Percentiles rank a stretch among this genome's conserved stretches.
phyloP scores from a whole-genome alignment of 257 asterid species.

The Solanum etuberosum region DNA sequence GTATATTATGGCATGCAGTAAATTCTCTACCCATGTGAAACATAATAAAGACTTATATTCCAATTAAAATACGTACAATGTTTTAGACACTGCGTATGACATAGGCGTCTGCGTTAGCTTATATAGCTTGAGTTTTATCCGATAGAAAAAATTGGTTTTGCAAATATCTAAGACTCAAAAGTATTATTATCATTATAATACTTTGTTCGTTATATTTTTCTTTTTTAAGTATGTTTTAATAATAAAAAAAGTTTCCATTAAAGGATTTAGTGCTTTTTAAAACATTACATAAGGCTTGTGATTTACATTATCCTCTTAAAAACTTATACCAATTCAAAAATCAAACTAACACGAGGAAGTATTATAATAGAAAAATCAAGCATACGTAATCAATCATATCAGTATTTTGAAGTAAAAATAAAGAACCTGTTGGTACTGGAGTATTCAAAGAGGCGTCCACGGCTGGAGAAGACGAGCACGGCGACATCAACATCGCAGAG shows the following conservation, averaged over 20 bases:
- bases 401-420: background rate
- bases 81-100: background rate
- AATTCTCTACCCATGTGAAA: background rate
- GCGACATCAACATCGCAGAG: slow-evolving; percentile 51
- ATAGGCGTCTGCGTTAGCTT: background rate
- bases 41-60: background rate
- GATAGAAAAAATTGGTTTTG: background rate
- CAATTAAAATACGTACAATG: background rate
- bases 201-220: background rate
- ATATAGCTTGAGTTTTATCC: background rate
- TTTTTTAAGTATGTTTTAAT: background rate
- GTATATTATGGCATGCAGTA: background rate
- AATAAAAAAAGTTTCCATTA: background rate
- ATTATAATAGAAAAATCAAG: background rate
- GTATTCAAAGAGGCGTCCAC: slow-evolving; percentile 40
- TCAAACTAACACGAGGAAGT: background rate
- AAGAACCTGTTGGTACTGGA: slow-evolving; percentile 41
- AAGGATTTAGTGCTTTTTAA: background rate
- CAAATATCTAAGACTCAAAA: background rate
- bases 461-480: slow-evolving; percentile 33
- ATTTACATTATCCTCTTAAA: too few relatives aligned
- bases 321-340: background rate
- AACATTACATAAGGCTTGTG: background rate
- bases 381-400: background rate
- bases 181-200: too few relatives aligned